These are phyloP conservation scores for Lentinula aciculospora DNA, from an alignment of 768 basidiomycete genomes.

Conservation along the genomic window DNA sequence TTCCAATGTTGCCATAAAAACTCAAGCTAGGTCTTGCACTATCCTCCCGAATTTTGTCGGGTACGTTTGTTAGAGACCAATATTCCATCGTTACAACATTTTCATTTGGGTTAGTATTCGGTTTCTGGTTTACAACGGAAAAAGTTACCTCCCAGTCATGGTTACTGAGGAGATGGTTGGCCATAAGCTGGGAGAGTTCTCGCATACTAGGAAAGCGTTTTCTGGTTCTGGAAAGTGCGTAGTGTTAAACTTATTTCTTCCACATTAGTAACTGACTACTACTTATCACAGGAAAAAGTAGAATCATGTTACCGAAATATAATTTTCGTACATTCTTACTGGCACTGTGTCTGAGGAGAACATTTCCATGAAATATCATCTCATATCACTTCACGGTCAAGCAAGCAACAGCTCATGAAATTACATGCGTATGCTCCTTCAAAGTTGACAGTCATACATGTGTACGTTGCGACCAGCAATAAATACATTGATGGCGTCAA, in stretches of 20 bases:
- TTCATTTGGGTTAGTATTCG: conserved; percentile 45
- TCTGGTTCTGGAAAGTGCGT: conserved; percentile 71
- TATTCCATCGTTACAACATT: too few relatives aligned
- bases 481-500: too few relatives aligned
- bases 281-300: background rate
- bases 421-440: too few relatives aligned
- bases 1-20: conserved; percentile 82
- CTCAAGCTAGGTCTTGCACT: conserved; percentile 84
- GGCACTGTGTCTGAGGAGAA: background rate
- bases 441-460: too few relatives aligned
- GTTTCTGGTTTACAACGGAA: conserved; percentile 94
- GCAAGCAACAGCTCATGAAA: too few relatives aligned
- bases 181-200: conserved; percentile 95
- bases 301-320: background rate
- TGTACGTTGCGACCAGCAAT: too few relatives aligned
- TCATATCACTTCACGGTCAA: too few relatives aligned
- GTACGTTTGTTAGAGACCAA: conserved; percentile 36
- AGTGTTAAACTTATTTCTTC: conserved; percentile 25
- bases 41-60: conserved; percentile 96
- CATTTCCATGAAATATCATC: background rate
- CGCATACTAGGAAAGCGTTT: conserved; percentile 85
- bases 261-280: background rate
- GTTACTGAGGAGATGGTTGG: conserved; percentile 98
- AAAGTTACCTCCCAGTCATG: conserved; percentile 77
- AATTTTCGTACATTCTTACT: background rate